Evolutionary conservation across 345 rosid species (phyloP), one percentile per base, ranked within the genome.

Genomic region (Corchorus olitorius): DNA sequence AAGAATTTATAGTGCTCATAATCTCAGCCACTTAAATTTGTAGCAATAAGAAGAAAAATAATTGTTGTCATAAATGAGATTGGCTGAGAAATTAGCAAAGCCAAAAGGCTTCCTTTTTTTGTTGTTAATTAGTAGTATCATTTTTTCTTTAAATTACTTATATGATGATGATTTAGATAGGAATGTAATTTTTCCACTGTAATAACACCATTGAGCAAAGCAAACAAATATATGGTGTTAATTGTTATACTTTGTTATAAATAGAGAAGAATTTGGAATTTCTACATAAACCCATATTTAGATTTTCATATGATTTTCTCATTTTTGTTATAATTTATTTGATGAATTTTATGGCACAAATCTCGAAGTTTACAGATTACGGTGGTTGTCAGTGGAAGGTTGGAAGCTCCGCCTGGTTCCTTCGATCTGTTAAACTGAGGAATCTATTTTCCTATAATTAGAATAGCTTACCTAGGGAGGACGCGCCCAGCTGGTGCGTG

Each of bases 21-120:
- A 78, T 69, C 67, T 81, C 66, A 56, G 60, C 81, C 73, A 76
- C 66, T 66, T 64, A 33, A 64, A 63, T 61, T 63, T 65, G 54
- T 9, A 65, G 71, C 69, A 50, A 65, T 4, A 75, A 72, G 65
- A 4, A 73, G 16, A 39, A 65, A 74, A 65, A 71, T 73, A 27
- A 27, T 39, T 59, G 65, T 60, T 27, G 17, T 65, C 10, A 49
- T 34, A 70, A 54, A 48, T 65, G 53, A 75, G 49, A 62, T 64
- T 60, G 50, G 80, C 65, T 33, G 27, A 67, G 59, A 60, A 52
- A 72, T 52, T 20, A 17, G 22, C 16, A 27, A 27, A 27, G 27
- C 27, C 27, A 27, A 9, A 67, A 20, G n/a, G n/a, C 20, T 15
- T 8, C 15, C 19, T 12, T 14, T 5, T 5, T 60, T 11, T 27